phyloP scores from a whole-genome alignment of 352 stramenopile genomes.

The Pythium rhizo-oryzae region DNA sequence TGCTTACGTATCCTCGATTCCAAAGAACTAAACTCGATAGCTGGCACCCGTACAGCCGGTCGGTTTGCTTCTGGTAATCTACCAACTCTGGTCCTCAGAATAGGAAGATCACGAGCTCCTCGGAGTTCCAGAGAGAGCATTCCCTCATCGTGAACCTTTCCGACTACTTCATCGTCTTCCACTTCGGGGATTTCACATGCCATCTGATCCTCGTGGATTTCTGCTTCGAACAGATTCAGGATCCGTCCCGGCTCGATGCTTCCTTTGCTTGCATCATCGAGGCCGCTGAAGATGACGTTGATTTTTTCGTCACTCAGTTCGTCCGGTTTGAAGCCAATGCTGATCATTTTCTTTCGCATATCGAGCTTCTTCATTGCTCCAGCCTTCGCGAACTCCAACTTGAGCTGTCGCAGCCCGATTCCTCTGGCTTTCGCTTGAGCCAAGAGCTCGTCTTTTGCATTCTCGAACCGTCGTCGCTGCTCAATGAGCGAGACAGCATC shows the following conservation, averaged over 20 bases:
- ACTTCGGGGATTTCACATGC: slow-evolving; percentile 69
- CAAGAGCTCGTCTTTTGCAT: slow-evolving; percentile 73
- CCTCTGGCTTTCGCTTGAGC: slow-evolving; percentile 60
- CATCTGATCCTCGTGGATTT: slow-evolving; percentile 82
- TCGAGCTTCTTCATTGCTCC: slow-evolving; percentile 53
- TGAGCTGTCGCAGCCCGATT: slow-evolving; percentile 68
- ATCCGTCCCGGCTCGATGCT: slow-evolving; percentile 51
- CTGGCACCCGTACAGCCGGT: slow-evolving; percentile 41
- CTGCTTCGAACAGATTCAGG: slow-evolving; percentile 62
- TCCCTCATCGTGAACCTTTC: slow-evolving; percentile 75
- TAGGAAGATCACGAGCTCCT: slow-evolving; percentile 54
- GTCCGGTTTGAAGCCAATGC: slow-evolving; percentile 67
- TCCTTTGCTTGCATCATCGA: slow-evolving; percentile 44
- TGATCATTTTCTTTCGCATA: slow-evolving; percentile 60
- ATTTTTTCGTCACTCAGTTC: slow-evolving; percentile 76
- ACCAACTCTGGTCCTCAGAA: slow-evolving; percentile 19
- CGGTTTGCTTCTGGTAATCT: slow-evolving; percentile 22
- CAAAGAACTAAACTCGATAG: slow-evolving; percentile 34
- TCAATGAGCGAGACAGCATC: slow-evolving; percentile 43
- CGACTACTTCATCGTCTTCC: slow-evolving; percentile 72
- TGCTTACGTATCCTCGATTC: slow-evolving; percentile 35
- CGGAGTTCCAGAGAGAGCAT: slow-evolving; percentile 60
- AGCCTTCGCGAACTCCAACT: slow-evolving; percentile 66
- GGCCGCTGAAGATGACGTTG: slow-evolving; percentile 58
- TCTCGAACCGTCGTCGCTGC: slow-evolving; percentile 63